A percentile compares a stretch with the other conserved stretches of the same genome.
Evolutionary conservation across 352 stramenopile genomes (phyloP).

Genomic region (Thalassiosira hispida): DNA sequence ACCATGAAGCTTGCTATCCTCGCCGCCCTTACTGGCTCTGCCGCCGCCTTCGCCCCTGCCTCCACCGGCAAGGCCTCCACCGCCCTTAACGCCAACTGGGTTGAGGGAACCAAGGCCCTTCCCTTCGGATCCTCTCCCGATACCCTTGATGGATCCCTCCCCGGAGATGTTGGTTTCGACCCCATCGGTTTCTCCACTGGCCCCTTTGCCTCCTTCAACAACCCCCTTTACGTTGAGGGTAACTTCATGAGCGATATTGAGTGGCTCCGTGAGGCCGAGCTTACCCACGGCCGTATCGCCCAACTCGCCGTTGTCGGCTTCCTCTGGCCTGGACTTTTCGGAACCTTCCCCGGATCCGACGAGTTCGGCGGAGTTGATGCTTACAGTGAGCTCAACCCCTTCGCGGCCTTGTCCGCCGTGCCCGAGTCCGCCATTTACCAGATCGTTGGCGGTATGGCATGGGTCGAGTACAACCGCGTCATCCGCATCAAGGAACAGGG

Average conservation of each 20-base stretch:
- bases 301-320: constrained; percentile 88
- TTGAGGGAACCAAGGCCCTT: constrained; percentile 74
- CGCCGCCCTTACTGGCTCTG: constrained; percentile 61
- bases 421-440: constrained; percentile 84
- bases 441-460: constrained; percentile 85
- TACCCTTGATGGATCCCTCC: constrained; percentile 85
- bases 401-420: constrained; percentile 82
- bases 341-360: constrained; percentile 87
- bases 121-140: constrained; percentile 84
- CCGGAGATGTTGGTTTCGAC: constrained; percentile 89
- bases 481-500: constrained; percentile 79
- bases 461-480: constrained; percentile 83
- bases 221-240: constrained; percentile 49
- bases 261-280: constrained; percentile 84
- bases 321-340: constrained; percentile 86
- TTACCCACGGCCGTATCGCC: constrained; percentile 88
- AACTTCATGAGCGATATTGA: constrained; percentile 69
- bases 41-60: constrained; percentile 70
- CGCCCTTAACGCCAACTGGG: constrained; percentile 55
- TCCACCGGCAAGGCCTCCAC: constrained; percentile 53
- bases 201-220: constrained; percentile 63
- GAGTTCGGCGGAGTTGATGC: constrained; percentile 85
- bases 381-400: constrained; percentile 87
- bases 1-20: constrained; percentile 72
- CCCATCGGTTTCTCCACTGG: constrained; percentile 88